Evolutionary conservation across 2,329 filamentous ascomycete genomes (phyloP).

Genomic region (Apiospora sp.): DNA sequence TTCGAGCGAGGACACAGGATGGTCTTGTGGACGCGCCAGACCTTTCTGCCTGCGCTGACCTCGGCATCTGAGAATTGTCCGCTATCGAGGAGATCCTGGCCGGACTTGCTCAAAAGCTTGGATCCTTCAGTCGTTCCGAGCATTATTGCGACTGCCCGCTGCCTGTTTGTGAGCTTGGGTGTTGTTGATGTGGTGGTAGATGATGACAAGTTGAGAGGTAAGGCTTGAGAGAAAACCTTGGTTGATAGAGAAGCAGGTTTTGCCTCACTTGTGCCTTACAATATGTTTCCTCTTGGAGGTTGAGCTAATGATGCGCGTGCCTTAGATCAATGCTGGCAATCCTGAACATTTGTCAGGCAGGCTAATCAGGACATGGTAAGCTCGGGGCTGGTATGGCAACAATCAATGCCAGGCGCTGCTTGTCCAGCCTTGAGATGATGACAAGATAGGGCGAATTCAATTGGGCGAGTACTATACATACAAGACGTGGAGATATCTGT

Average conservation of each 20-base stretch:
- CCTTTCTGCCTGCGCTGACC: constrained; percentile 22
- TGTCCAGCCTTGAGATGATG: neutral
- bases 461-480: neutral
- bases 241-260: too few species aligned
- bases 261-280: too few species aligned
- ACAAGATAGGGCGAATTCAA: neutral
- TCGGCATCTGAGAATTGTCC: constrained; percentile 28
- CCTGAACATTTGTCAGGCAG: neutral
- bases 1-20: constrained; percentile 26
- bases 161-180: too few species aligned
- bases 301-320: neutral
- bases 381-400: neutral
- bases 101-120: neutral
- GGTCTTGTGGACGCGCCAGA: constrained; percentile 28
- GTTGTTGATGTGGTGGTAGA: too few species aligned
- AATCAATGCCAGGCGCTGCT: neutral
- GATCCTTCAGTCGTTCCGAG: too few species aligned
- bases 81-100: constrained; percentile 14
- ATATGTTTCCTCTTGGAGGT: neutral
- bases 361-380: neutral
- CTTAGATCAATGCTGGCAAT: neutral
- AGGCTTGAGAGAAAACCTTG: too few species aligned
- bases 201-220: too few species aligned
- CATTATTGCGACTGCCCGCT: neutral
- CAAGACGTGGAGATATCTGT: neutral